Percentiles rank a stretch among this genome's conserved stretches.
These are phyloP conservation scores for Ceratocystiopsis sp. DNA, from an alignment of 2,329 filamentous ascomycete genomes.

Conservation along the genomic window DNA sequence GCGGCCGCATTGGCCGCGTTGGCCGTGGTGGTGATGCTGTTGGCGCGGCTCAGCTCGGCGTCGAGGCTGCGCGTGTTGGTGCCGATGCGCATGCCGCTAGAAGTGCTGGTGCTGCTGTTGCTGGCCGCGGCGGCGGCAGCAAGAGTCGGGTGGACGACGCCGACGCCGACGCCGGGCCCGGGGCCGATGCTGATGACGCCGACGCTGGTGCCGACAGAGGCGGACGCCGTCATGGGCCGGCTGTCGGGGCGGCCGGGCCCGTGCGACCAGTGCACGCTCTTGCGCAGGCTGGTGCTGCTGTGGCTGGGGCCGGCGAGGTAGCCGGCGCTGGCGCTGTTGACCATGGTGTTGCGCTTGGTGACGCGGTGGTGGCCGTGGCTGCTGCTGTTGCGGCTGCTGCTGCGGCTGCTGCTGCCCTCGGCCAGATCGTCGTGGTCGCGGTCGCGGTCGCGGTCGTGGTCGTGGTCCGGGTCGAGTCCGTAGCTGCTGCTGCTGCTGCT, in stretches of 20 bases:
- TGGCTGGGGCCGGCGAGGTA: neutral
- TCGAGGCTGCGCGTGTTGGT: conserved; percentile 7
- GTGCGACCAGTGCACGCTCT: conserved; percentile 1
- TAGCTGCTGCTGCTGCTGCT: too few species aligned
- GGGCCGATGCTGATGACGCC: neutral
- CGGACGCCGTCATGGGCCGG: neutral
- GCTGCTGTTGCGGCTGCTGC: too few species aligned
- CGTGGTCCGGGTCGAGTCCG: too few species aligned
- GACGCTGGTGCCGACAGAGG: conserved; percentile 1
- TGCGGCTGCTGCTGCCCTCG: too few species aligned
- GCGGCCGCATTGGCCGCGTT: neutral
- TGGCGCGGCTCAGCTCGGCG: conserved; percentile 2
- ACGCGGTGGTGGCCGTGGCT: too few species aligned
- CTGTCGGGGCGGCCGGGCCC: too few species aligned
- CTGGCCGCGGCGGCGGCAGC: neutral
- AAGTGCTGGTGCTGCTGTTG: neutral
- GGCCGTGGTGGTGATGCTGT: too few species aligned
- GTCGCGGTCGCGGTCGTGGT: too few species aligned
- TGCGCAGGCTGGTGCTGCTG: conserved; percentile 3
- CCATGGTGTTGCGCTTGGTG: conserved; percentile 27
- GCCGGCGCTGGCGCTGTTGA: neutral
- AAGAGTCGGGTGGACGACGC: too few species aligned
- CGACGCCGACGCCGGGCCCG: too few species aligned
- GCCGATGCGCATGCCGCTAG: neutral
- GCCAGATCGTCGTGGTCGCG: too few species aligned